A percentile compares a stretch with the other conserved stretches of the same genome.
Conservation (phyloP, 306 rosid genomes). For the Prosopis cineraria region DNA sequence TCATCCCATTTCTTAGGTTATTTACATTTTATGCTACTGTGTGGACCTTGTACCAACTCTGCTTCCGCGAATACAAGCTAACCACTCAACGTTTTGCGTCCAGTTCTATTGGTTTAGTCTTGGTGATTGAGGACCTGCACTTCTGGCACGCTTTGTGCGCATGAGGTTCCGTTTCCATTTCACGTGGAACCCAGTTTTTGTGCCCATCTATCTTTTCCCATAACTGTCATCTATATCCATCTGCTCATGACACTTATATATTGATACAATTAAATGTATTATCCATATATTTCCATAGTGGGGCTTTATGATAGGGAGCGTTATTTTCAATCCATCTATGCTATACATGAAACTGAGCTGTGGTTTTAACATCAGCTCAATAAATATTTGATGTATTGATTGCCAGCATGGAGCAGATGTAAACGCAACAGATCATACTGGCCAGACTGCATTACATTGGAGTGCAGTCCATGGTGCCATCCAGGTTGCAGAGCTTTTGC, state of each 20-base stretch:
- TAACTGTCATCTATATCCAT: background rate
- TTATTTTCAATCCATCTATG: background rate
- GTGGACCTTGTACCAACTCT: no score
- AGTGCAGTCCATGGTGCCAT: conserved; percentile 94
- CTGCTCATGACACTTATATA: background rate
- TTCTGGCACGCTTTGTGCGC: no score
- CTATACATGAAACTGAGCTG: background rate
- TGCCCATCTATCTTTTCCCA: no score
- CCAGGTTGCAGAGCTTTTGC: conserved; percentile 91
- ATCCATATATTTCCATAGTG: background rate
- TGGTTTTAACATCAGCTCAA: conserved; percentile 13
- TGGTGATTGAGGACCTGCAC: no score
- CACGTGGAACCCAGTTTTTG: no score
- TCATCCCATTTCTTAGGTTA: no score
- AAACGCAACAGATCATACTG: conserved; percentile 83
- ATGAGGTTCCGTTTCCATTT: no score
- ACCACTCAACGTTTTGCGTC: no score
- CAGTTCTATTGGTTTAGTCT: no score
- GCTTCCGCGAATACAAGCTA: no score
- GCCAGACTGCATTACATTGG: conserved; percentile 97
- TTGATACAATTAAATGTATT: conserved; percentile 4
- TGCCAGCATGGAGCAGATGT: conserved; percentile 93
- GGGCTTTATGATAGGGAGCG: conserved; percentile 3
- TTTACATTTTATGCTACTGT: no score
- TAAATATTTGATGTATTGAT: conserved; percentile 35